These are phyloP conservation scores for Metschnikowia aberdeeniae DNA, from an alignment of 805 yeast species.

Conservation along the genomic window DNA sequence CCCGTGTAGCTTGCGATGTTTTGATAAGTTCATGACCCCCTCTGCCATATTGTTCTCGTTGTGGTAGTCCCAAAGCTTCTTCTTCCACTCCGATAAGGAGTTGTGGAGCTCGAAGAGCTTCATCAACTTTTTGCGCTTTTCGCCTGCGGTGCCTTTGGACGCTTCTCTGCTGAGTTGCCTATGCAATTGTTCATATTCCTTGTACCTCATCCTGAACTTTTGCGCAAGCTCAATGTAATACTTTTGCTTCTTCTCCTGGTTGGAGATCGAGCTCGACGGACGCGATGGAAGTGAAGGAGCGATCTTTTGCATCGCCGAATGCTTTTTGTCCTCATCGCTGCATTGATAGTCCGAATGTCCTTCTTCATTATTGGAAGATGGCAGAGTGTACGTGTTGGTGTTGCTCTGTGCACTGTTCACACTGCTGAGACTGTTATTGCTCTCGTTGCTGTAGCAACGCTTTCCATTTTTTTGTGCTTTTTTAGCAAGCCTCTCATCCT, in stretches of 20 bases:
- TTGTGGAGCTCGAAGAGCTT: constrained; percentile 49
- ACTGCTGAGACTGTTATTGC: constrained; percentile 14
- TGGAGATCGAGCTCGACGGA: constrained; percentile 14
- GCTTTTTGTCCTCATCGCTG: constrained; percentile 15
- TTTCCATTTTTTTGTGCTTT: constrained; percentile 13
- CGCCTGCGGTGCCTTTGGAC: constrained; percentile 10
- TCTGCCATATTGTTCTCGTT: constrained; percentile 29
- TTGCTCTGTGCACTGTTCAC: constrained; percentile 8
- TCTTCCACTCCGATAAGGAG: constrained; percentile 51
- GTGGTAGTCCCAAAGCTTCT: constrained; percentile 47
- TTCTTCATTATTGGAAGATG: constrained; percentile 33
- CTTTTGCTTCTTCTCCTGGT: constrained; percentile 18
- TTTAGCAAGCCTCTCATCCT: constrained; percentile 20
- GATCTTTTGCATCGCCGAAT: constrained; percentile 1
- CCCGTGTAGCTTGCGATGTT: constrained; percentile 30
- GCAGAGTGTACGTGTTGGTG: constrained; percentile 28
- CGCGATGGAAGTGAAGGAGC: constrained; percentile 12
- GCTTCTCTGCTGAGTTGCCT: constrained; percentile 10
- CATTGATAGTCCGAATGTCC: constrained; percentile 10
- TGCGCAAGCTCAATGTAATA: constrained; percentile 17
- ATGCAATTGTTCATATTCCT: constrained; percentile 17
- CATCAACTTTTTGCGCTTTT: constrained; percentile 23
- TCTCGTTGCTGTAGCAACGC: constrained; percentile 13
- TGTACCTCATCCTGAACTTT: constrained; percentile 15
- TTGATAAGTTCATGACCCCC: constrained; percentile 34